Evolutionary conservation across 2,329 filamentous ascomycete genomes (phyloP).

Genomic region (Phoma sp.): DNA sequence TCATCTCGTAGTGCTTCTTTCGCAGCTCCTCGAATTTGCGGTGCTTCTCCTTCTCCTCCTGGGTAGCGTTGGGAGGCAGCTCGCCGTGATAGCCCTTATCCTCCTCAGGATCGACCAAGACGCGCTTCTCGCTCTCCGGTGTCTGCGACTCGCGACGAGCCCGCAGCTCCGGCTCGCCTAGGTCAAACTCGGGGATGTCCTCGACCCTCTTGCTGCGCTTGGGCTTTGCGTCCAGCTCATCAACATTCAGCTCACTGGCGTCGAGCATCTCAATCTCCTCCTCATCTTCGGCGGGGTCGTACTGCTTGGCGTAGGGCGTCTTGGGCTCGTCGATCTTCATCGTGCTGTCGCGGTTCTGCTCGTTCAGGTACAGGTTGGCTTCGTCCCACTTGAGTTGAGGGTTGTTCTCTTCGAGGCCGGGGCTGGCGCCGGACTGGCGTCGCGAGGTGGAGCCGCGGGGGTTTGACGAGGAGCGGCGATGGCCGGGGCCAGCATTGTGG

Average conservation of each 20-base stretch:
- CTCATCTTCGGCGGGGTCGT: conserved; percentile 87
- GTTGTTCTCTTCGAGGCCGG: conserved; percentile 63
- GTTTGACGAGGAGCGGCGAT: conserved; percentile 80
- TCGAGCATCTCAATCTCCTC: conserved; percentile 71
- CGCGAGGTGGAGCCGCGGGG: conserved; percentile 72
- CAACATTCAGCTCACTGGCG: conserved; percentile 71
- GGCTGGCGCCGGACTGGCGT: conserved; percentile 66
- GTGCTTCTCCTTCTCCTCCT: conserved; percentile 89
- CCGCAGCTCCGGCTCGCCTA: conserved; percentile 83
- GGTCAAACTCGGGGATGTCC: conserved; percentile 88
- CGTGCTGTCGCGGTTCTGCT: conserved; percentile 91
- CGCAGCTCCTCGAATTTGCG: conserved; percentile 86
- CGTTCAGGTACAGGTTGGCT: conserved; percentile 94
- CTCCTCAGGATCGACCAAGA: conserved; percentile 71
- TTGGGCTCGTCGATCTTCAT: conserved; percentile 99
- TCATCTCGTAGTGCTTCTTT: conserved; percentile 99
- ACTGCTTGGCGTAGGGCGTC: conserved; percentile 92
- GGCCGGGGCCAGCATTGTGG: conserved; percentile 82
- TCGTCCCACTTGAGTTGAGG: conserved; percentile 97
- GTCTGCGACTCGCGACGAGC: conserved; percentile 39
- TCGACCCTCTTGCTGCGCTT: conserved; percentile 60
- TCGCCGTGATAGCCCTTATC: conserved; percentile 62
- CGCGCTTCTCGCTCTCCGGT: conserved; percentile 70
- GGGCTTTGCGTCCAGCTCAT: conserved; percentile 66
- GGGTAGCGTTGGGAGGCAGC: conserved; percentile 59